phyloP scores from a whole-genome alignment of 768 basidiomycete species.

The Chiua virens region DNA sequence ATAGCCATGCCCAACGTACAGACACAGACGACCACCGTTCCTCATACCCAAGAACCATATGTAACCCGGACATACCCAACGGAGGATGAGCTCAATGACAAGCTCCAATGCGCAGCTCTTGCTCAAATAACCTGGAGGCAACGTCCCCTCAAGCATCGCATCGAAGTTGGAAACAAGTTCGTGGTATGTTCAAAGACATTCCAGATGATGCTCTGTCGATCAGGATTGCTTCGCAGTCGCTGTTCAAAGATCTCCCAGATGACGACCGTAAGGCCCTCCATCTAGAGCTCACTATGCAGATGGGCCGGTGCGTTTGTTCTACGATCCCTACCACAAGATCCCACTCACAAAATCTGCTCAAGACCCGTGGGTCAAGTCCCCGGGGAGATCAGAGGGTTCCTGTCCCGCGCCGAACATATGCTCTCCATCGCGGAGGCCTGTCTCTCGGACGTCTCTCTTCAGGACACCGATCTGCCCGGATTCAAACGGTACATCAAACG shows the following conservation, averaged over 20 bases:
- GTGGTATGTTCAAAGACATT: constrained; percentile 46
- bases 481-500: constrained; percentile 84
- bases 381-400: constrained; percentile 78
- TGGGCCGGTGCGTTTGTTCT: constrained; percentile 71
- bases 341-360: background rate
- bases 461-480: constrained; percentile 78
- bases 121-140: constrained; percentile 79
- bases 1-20: constrained; percentile 21
- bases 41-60: constrained; percentile 72
- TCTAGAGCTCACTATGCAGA: constrained; percentile 79
- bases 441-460: constrained; percentile 72
- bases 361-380: constrained; percentile 79
- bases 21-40: constrained; percentile 79
- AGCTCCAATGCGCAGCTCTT: constrained; percentile 52
- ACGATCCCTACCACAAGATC: background rate
- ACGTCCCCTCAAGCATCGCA: constrained; percentile 56
- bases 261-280: constrained; percentile 54
- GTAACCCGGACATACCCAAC: constrained; percentile 59
- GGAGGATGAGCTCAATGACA: constrained; percentile 56
- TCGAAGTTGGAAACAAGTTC: constrained; percentile 71
- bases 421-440: constrained; percentile 75
- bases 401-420: constrained; percentile 84
- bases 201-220: background rate
- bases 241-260: constrained; percentile 42
- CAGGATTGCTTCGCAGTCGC: constrained; percentile 35